Base-by-base conservation (phyloP, 139 green algal species). In the Ettlia oleoabundans region DNA sequence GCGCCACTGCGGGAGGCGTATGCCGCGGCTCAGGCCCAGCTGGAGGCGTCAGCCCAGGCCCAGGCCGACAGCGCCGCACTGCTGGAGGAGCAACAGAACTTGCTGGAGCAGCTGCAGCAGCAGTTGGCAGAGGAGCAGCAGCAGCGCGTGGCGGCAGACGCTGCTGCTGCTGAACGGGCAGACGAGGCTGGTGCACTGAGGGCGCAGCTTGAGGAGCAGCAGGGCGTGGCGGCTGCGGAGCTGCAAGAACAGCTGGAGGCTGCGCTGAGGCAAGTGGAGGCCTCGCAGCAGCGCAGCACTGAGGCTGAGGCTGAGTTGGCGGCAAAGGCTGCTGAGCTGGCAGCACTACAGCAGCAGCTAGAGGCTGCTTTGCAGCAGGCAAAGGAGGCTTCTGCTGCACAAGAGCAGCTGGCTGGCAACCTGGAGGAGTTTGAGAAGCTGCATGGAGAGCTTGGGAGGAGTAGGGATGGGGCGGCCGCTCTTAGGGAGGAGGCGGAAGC, bases 271-370 rank as follows among this genome's bases (percentile, higher is more conserved):
- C 10, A 58, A 58, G 47, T 15, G 47, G 47, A 24, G 47, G 15
- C 47, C 15, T 58, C 13, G 47, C 47, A 58, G 47, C 15, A n/a
- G n/a, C n/a, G n/a, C n/a, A 58, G 15, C 21, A n/a, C 55, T 28
- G 18, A 65, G 55, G 55, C 15, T 15, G 18, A 65, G 55, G 18
- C 5, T n/a, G 55, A 58, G 47, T 58, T 58, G 47, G 47, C 47
- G 47, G 47, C 47, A n/a, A n/a, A n/a, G n/a, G n/a, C 47, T 10
- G 47, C 47, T n/a, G 40, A 55, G 40, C 68, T 76, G 41, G 68
- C 68, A 13, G 70, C 32, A 21, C 70, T 77, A 30, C 70, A 64
- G 70, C n/a, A 63, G 70, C 53, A 68, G 53, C 35, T 80, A 52
- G 73, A 18, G 0, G 53, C 24, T 65, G 55, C 15, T n/a, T 15